These are phyloP conservation scores for Physcomitrellopsis africana DNA, from an alignment of 225 moss, liverwort and hornwort genomes.

Conservation along the genomic window DNA sequence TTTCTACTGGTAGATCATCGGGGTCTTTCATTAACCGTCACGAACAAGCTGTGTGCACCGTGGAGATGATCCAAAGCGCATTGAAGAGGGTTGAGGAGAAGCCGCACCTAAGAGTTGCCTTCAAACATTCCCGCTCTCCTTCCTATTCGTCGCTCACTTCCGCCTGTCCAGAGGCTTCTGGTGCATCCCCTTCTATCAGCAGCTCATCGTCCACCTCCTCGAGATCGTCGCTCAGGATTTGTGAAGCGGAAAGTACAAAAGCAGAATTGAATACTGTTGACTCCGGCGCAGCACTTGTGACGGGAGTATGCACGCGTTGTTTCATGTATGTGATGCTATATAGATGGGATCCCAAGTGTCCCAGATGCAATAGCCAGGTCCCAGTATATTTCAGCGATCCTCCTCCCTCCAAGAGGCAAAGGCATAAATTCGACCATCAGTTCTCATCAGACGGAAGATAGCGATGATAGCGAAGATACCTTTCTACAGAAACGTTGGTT, in stretches of 20 bases:
- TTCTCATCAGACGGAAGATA: too few relatives aligned
- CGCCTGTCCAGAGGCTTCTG: slow-evolving; percentile 14
- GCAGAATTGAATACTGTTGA: background rate
- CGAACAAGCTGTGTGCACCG: slow-evolving; percentile 43
- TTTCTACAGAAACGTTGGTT: background rate
- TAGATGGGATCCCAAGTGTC: slow-evolving; percentile 46
- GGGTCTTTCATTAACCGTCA: background rate
- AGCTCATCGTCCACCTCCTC: slow-evolving; percentile 43
- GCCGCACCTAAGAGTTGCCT: background rate
- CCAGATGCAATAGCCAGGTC: slow-evolving; percentile 40
- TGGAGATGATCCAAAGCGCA: slow-evolving; percentile 54
- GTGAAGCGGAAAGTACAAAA: slow-evolving; percentile 34
- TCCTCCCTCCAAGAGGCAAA: slow-evolving; percentile 36
- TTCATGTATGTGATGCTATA: slow-evolving; percentile 58
- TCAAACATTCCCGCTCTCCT: slow-evolving; percentile 10
- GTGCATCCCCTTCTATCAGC: slow-evolving; percentile 28
- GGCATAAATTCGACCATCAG: background rate
- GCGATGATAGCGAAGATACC: too few relatives aligned
- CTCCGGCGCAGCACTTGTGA: slow-evolving; percentile 24
- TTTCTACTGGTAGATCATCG: slow-evolving; percentile 20
- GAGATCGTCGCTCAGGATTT: slow-evolving; percentile 29
- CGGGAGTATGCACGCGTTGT: slow-evolving; percentile 54
- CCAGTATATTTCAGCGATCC: slow-evolving; percentile 40
- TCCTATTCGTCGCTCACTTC: slow-evolving; percentile 36
- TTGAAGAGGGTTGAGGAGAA: slow-evolving; percentile 30